phyloP scores from a whole-genome alignment of 164 flowering plant genomes.

The Cinnamomum micranthum region DNA sequence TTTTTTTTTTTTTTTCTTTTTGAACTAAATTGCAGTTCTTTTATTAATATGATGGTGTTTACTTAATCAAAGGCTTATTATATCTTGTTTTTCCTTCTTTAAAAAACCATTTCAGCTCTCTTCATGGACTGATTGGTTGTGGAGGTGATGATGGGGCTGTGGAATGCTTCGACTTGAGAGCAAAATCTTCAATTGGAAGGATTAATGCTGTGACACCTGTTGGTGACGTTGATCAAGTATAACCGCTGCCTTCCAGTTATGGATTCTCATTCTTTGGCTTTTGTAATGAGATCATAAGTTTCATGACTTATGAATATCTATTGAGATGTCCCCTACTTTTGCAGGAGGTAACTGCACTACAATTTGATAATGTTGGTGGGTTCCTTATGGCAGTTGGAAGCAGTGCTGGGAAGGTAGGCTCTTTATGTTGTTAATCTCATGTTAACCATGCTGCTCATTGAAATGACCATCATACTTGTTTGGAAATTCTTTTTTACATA shows the following conservation, averaged over 20 bases:
- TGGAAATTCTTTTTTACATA: no score
- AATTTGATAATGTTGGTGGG: slow-evolving; percentile 52
- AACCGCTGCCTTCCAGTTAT: not conserved
- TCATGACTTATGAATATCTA: not conserved
- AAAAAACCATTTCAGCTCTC: slow-evolving; percentile 39
- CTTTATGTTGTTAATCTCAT: not conserved
- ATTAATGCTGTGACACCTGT: slow-evolving; percentile 58
- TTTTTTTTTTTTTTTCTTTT: not conserved
- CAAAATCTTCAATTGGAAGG: slow-evolving; percentile 78
- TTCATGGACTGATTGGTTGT: slow-evolving; percentile 90
- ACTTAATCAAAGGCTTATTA: not conserved
- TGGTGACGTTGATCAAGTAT: slow-evolving; percentile 76
- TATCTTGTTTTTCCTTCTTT: slow-evolving; percentile 1
- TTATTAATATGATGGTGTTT: not conserved
- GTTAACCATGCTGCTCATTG: not conserved
- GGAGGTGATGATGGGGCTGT: slow-evolving; percentile 98
- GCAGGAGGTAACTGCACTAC: slow-evolving; percentile 84
- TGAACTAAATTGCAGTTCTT: not conserved
- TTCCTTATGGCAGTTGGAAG: slow-evolving; percentile 84
- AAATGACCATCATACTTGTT: not conserved
- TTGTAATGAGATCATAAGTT: not conserved
- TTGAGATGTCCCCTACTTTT: slow-evolving; percentile 4
- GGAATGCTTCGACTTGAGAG: slow-evolving; percentile 91
- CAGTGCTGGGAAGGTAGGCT: slow-evolving; percentile 77
- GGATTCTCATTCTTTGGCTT: not conserved